phyloP scores from a whole-genome alignment of 257 asterid species.

The Rehmannia glutinosa region DNA sequence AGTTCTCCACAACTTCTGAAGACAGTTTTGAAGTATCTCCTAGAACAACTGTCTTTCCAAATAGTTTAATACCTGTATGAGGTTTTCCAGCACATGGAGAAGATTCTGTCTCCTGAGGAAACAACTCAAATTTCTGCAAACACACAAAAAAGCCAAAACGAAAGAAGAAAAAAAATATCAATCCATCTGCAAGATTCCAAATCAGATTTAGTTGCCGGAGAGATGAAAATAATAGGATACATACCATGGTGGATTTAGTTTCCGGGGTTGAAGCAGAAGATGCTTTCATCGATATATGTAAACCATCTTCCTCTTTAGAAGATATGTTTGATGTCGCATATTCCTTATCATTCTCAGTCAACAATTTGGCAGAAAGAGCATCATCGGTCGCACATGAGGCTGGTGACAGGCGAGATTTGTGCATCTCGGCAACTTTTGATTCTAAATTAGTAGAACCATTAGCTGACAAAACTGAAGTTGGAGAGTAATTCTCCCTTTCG shows the following conservation, averaged over 20 bases:
- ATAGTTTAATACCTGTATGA: conserved; percentile 50
- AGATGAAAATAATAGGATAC: conserved; percentile 18
- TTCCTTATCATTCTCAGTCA: conserved; percentile 36
- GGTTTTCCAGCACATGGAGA: conserved; percentile 30
- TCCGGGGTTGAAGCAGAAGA: conserved; percentile 21
- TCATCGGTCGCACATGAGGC: conserved; percentile 44
- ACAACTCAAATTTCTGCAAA: conserved; percentile 48
- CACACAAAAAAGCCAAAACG: conserved; percentile 5
- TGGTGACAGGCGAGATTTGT: conserved; percentile 45
- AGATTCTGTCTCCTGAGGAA: conserved; percentile 36
- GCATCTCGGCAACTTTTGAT: conserved; percentile 32
- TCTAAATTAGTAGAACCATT: conserved; percentile 44
- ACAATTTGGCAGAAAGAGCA: conserved; percentile 37
- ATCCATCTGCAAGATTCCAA: background rate
- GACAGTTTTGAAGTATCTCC: conserved; percentile 32
- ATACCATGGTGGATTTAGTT: conserved; percentile 37
- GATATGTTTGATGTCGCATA: conserved; percentile 30
- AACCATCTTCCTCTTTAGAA: conserved; percentile 26
- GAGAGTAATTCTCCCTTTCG: conserved; percentile 52
- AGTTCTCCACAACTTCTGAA: conserved; percentile 18
- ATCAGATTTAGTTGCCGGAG: background rate
- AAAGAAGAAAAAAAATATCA: background rate
- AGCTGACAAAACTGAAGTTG: conserved; percentile 68
- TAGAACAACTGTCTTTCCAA: conserved; percentile 62
- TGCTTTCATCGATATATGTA: conserved; percentile 24